Evolutionary conservation across 768 basidiomycete genomes (phyloP), one percentile per base, ranked within the genome.

Genomic region (Phylloporus rhodoxanthus): DNA sequence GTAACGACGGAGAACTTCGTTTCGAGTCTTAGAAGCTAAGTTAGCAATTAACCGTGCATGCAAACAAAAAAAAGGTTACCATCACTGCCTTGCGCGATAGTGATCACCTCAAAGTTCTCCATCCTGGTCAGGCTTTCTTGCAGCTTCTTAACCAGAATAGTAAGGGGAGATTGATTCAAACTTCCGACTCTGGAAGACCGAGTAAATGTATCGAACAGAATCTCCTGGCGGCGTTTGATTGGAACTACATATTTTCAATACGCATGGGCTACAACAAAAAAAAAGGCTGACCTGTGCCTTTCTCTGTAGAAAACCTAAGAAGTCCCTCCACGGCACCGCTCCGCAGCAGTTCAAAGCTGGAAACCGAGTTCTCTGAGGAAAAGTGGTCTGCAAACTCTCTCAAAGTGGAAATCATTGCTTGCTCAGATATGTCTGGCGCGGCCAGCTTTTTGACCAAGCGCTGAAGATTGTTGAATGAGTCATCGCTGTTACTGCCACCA

Each of bases 111-210:
- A 55, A 96, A 98, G 13, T 84, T 84, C 64, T 99, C 96, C 82
- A 97, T 87, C 57, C 92, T 75, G 10, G 96, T 96, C 20, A 99
- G 69, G 64, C 87, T 90, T 69, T 99, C 96, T 66, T 98, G 96
- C 29, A 99, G 68, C 57, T 95, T 93, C 76, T 95, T 97, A 46
- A 98, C 91, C 29, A 99, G 78, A 9, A 85, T 76, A 2, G 82
- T 68, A 36, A 96, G 82, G 0, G 80, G 81, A 8, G 76, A 82
- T 65, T 79, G 83, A 20, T 60, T 70, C 45, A 66, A 63, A 32
- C 52, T 70, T 46, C 76, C 51, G 8, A 64, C 68, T 56, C 75
- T 80, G 23, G 71, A 65, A 54, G 75, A 72, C 36, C 78, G 76
- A 28, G 80, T 78, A 62, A 99, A 88, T 2, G 87, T 80, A 47